Conservation (phyloP, 352 stramenopile species). For the Phytophthora pisi region DNA sequence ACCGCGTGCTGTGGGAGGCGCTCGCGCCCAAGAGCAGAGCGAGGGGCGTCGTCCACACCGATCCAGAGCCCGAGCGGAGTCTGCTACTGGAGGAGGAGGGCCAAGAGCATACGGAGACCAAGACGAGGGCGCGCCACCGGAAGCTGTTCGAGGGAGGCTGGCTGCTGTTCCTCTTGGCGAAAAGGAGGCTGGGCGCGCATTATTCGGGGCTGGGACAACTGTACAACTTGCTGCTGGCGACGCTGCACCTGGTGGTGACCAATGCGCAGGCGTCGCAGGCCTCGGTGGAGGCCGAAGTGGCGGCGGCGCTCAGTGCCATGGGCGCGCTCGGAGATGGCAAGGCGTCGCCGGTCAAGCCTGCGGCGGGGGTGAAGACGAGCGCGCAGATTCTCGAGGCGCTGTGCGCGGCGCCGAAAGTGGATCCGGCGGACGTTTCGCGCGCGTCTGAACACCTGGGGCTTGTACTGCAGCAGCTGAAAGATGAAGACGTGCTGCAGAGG, state of each 20-base stretch:
- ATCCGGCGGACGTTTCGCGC: conserved; percentile 47
- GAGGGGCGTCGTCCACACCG: neutral
- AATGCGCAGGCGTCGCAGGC: conserved; percentile 36
- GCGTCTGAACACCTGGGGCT: conserved; percentile 46
- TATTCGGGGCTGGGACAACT: conserved; percentile 72
- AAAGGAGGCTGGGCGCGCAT: conserved; percentile 43
- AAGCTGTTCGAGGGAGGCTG: conserved; percentile 72
- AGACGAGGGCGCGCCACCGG: conserved; percentile 23
- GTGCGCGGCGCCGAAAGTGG: conserved; percentile 55
- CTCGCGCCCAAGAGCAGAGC: conserved; percentile 30
- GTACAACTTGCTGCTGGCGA: conserved; percentile 79
- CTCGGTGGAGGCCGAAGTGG: conserved; percentile 81
- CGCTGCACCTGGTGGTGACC: conserved; percentile 70
- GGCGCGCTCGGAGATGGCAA: conserved; percentile 38
- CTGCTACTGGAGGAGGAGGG: conserved; percentile 17
- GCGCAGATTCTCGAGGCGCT: conserved; percentile 50
- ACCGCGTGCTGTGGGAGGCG: conserved; percentile 62
- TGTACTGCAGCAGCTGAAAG: conserved; percentile 46
- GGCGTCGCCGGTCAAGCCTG: conserved; percentile 20
- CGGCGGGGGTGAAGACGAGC: conserved; percentile 17
- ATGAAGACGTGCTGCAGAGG: conserved; percentile 30
- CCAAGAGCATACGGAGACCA: neutral
- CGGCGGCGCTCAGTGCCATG: conserved; percentile 76
- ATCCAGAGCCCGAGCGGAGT: conserved; percentile 33
- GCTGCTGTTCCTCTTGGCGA: conserved; percentile 75